Percentiles rank a stretch among this genome's conserved stretches.
Conservation (phyloP, 2,329 filamentous ascomycete species). For the Aspergillus sp. region DNA sequence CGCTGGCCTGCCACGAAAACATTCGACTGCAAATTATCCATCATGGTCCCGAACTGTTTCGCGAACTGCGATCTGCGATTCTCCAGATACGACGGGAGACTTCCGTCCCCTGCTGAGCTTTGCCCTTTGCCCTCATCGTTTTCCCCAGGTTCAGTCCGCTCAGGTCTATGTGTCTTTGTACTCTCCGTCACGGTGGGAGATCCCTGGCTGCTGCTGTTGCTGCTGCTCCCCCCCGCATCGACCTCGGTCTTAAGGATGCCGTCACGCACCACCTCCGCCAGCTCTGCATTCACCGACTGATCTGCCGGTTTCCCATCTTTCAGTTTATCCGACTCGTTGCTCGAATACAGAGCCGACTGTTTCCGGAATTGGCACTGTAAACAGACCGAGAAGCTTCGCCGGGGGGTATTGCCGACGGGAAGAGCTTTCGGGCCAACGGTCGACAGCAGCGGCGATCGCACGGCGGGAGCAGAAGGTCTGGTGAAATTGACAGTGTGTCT, state of each 20-base stretch:
- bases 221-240: slow-evolving; percentile 23
- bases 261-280: slow-evolving; percentile 27
- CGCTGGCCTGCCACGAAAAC: slow-evolving; percentile 81
- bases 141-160: slow-evolving; percentile 5
- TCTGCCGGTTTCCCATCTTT: slow-evolving; percentile 21
- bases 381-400: slow-evolving; percentile 40
- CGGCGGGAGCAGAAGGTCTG: slow-evolving; percentile 19
- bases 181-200: slow-evolving; percentile 13
- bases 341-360: slow-evolving; percentile 27
- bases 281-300: slow-evolving; percentile 5
- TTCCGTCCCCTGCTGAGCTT: slow-evolving; percentile 11
- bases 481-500: slow-evolving; percentile 27
- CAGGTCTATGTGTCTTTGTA: slow-evolving; percentile 11
- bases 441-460: slow-evolving; percentile 24
- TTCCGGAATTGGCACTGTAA: slow-evolving; percentile 43
- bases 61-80: slow-evolving; percentile 56
- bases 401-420: slow-evolving; percentile 18
- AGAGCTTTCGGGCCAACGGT: slow-evolving; percentile 20
- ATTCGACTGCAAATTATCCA: slow-evolving; percentile 87
- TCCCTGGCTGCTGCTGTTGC: slow-evolving; percentile 1
- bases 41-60: slow-evolving; percentile 67
- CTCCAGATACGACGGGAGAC: slow-evolving; percentile 38
- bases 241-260: slow-evolving; percentile 15
- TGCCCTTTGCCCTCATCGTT: slow-evolving; percentile 4
- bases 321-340: slow-evolving; percentile 21